These are phyloP conservation scores for Botryosphaeria agaves DNA, from an alignment of 2,329 filamentous ascomycete species.

Conservation along the genomic window DNA sequence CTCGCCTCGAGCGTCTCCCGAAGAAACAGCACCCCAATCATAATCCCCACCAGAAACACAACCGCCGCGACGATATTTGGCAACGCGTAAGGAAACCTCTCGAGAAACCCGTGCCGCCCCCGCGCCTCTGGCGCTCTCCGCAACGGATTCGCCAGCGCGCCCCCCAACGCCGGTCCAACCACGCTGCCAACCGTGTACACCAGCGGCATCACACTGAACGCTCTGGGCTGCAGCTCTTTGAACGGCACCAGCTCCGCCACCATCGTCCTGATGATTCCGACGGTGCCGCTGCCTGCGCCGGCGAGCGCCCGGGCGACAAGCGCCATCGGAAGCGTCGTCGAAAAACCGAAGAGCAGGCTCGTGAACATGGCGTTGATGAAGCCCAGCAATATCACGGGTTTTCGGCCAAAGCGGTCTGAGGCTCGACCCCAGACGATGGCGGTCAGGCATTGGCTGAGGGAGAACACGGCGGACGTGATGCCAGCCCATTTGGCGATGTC, in stretches of 20 bases:
- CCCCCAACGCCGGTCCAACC: slow-evolving; percentile 76
- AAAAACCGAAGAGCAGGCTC: slow-evolving; percentile 71
- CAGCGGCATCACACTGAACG: slow-evolving; percentile 87
- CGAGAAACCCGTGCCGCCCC: slow-evolving; percentile 44
- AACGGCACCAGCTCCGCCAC: slow-evolving; percentile 87
- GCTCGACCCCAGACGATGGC: slow-evolving; percentile 76
- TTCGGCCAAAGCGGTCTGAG: slow-evolving; percentile 66
- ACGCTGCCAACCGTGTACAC: slow-evolving; percentile 79
- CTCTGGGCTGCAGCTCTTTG: slow-evolving; percentile 68
- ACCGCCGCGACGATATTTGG: slow-evolving; percentile 64
- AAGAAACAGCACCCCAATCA: slow-evolving; percentile 61
- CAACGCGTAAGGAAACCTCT: slow-evolving; percentile 62
- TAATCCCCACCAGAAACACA: slow-evolving; percentile 64
- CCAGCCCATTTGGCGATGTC: slow-evolving; percentile 72
- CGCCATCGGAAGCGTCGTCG: slow-evolving; percentile 62
- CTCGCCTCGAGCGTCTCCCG: slow-evolving; percentile 67
- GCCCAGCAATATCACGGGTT: slow-evolving; percentile 60
- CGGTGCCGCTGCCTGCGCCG: slow-evolving; percentile 74
- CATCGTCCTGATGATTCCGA: slow-evolving; percentile 71
- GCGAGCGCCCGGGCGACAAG: slow-evolving; percentile 61
- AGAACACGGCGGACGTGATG: slow-evolving; percentile 70
- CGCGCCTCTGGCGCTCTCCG: slow-evolving; percentile 58
- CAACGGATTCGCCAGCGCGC: slow-evolving; percentile 67
- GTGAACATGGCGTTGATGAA: slow-evolving; percentile 65
- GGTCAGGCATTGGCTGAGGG: slow-evolving; percentile 66